Evolutionary conservation across 768 basidiomycete species (phyloP).

Genomic region (Leucocoprinus birnbaumii): DNA sequence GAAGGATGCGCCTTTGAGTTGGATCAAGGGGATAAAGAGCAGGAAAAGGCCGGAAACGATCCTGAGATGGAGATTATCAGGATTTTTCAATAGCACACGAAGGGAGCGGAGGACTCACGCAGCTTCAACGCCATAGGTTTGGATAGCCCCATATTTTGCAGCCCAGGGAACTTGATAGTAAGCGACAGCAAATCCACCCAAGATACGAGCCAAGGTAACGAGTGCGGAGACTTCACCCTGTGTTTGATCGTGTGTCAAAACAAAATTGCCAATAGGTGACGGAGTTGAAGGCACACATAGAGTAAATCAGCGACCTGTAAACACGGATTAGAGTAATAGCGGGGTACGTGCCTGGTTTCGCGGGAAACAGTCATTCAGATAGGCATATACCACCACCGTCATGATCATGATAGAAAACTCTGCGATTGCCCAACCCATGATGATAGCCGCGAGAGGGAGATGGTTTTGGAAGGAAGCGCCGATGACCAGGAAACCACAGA

Average conservation of each 20-base stretch:
- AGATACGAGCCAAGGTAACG: conserved; percentile 45
- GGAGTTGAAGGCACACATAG: no score
- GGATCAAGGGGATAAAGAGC: conserved; percentile 44
- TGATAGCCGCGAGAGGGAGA: conserved; percentile 40
- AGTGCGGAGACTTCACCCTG: conserved; percentile 56
- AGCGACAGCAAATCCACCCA: conserved; percentile 58
- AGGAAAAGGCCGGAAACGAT: conserved; percentile 49
- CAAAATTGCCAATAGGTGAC: not conserved
- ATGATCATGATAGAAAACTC: conserved; percentile 47
- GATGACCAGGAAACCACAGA: conserved; percentile 50
- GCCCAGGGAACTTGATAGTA: conserved; percentile 63
- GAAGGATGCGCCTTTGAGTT: conserved; percentile 24
- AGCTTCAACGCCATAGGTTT: conserved; percentile 54
- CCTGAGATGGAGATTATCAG: conserved; percentile 17
- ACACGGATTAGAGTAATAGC: not conserved
- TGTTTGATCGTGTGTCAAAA: not conserved
- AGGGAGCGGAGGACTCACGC: conserved; percentile 31
- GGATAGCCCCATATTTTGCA: conserved; percentile 45
- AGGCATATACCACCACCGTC: conserved; percentile 49
- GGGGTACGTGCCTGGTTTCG: conserved; percentile 24
- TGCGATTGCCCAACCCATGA: conserved; percentile 62
- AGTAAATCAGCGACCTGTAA: not conserved
- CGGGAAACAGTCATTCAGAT: conserved; percentile 22
- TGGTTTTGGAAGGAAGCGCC: conserved; percentile 49
- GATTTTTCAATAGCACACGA: not conserved